Base-by-base conservation (phyloP, 148 eudicot species). In the Persicaria maculosa region DNA sequence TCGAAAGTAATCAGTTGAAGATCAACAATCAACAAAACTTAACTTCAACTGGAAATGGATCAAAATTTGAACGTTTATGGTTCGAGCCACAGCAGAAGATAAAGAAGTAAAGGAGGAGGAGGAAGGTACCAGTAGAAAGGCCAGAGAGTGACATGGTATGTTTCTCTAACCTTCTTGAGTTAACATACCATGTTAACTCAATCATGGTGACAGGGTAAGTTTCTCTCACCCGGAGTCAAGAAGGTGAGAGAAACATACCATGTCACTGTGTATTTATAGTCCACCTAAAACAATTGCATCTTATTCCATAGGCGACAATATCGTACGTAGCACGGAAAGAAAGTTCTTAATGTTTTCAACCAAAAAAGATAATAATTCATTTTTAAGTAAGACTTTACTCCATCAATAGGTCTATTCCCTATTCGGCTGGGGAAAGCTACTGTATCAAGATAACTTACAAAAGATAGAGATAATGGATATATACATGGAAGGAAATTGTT, bases 111-210 rank as follows among this genome's bases (percentile, higher is more conserved):
- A 20, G 40, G 1, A n/a, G 3, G 43, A 74, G n/a, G 36, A 14
- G 2, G 5, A 12, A 43, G 70, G 54, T 78, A 86, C 93, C 93
- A 89, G 72, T 86, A 89, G 75, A 89, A 86, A 82, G 93, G 93
- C 93, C 93, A 89, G 53, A 89, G 82, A n/a, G n/a, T n/a, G n/a
- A n/a, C n/a, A n/a, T n/a, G n/a, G n/a, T n/a, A n/a, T n/a, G n/a
- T n/a, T n/a, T n/a, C n/a, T n/a, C n/a, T n/a, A n/a, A n/a, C n/a
- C n/a, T n/a, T n/a, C n/a, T n/a, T n/a, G n/a, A n/a, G n/a, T n/a
- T n/a, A n/a, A n/a, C n/a, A n/a, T n/a, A n/a, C n/a, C n/a, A n/a
- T n/a, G n/a, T n/a, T n/a, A n/a, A n/a, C n/a, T n/a, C n/a, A n/a
- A n/a, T n/a, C n/a, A n/a, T n/a, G n/a, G n/a, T n/a, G n/a, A n/a